Percentiles rank a stretch among this genome's conserved stretches.
phyloP scores from a whole-genome alignment of 1,284 basidiomycete genomes.

The Fereydounia khargensis region DNA sequence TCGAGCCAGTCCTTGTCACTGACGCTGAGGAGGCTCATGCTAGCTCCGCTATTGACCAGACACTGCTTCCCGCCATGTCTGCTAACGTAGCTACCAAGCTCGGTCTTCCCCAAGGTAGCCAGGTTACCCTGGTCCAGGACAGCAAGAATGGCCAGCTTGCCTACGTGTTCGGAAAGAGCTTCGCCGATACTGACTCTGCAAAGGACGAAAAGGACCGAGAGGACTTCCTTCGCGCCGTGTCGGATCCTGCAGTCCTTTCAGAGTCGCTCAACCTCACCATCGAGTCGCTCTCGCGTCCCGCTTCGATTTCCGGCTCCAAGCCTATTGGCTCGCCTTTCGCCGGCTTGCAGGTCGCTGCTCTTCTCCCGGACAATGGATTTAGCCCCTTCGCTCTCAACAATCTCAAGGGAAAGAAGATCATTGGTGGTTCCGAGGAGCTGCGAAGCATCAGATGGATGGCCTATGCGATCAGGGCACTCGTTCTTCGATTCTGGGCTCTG shows the following conservation, averaged over 20 bases:
- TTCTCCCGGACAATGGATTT: conserved; percentile 30
- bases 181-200: conserved; percentile 4
- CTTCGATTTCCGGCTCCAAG: conserved; percentile 8
- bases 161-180: conserved; percentile 25
- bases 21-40: conserved; percentile 26
- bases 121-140: conserved; percentile 10
- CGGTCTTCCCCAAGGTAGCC: conserved; percentile 1
- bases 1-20: conserved; percentile 40
- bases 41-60: conserved; percentile 10
- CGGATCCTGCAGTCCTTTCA: conserved; percentile 18
- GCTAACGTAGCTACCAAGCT: conserved; percentile 8
- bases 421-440: conserved; percentile 35
- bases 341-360: conserved; percentile 21
- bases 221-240: conserved; percentile 15
- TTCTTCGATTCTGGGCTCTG: conserved; percentile 52
- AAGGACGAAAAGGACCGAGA: conserved; percentile 5
- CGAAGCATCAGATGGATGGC: conserved; percentile 46
- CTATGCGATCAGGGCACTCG: conserved; percentile 46
- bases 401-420: conserved; percentile 26
- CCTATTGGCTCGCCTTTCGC: conserved; percentile 17
- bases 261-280: conserved; percentile 6
- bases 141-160: conserved; percentile 16
- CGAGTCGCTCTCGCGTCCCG: conserved; percentile 6
- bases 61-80: conserved; percentile 18
- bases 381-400: conserved; percentile 36